Percentiles rank a stretch among this genome's conserved stretches.
phyloP scores from a whole-genome alignment of 148 eudicot species.

The Vaccinium corymbosum region DNA sequence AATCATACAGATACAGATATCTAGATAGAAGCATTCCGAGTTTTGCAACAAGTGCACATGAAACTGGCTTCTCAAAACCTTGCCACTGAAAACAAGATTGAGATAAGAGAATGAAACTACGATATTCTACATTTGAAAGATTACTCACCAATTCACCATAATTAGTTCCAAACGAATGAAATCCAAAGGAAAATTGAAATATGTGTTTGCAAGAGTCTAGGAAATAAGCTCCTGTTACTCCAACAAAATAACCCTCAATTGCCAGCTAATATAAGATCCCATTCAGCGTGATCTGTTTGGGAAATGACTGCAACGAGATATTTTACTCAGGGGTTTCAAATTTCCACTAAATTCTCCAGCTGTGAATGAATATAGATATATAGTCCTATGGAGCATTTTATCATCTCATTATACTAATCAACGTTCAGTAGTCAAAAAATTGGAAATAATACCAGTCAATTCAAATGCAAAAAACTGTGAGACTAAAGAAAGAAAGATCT shows the following conservation, averaged over 20 bases:
- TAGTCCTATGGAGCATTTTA: too few species aligned
- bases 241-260: background rate
- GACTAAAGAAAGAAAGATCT: too few species aligned
- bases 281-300: background rate
- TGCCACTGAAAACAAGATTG: background rate
- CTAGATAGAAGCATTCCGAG: background rate
- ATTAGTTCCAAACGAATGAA: background rate
- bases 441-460: too few species aligned
- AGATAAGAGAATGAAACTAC: background rate
- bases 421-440: too few species aligned
- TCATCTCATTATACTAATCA: too few species aligned
- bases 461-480: too few species aligned
- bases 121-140: background rate
- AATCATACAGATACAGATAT: background rate
- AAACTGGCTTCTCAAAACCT: background rate
- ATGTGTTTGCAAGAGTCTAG: background rate
- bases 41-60: background rate
- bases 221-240: background rate
- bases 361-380: too few species aligned
- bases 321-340: too few species aligned
- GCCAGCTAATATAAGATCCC: background rate
- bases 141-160: background rate
- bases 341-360: too few species aligned
- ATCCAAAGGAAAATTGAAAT: background rate
- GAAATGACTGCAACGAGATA: constrained; percentile 1